Base-by-base conservation (phyloP, 306 rosid species). In the Vicia sativa region DNA sequence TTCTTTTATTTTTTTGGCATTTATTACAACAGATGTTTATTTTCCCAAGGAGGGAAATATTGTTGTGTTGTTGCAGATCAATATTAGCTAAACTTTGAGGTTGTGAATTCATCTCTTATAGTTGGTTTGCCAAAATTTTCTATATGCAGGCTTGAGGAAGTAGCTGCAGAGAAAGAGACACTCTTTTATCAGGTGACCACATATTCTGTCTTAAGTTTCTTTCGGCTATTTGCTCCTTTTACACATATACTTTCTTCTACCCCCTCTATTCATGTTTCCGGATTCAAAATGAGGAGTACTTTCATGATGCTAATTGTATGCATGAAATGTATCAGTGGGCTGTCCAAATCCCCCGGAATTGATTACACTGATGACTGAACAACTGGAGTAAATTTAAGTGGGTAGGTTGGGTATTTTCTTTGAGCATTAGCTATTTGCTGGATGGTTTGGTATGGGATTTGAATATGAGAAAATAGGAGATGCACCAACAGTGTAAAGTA, bases 111-210 rank as follows among this genome's bases (percentile, higher is more conserved):
- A 71, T n/a, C 18, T 23, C 69, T 67, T 39, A 26, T 43, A 31
- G 45, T 67, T 78, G 54, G 62, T 64, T 75, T 75, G 48, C 59
- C 16, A 60, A 31, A 52, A 55, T 2, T 69, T 65, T 74, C 71
- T 62, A n/a, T 41, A 34, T 82, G 84, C 55, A 92, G 98, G 98
- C 89, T 87, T 63, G 96, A 92, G 74, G 83, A 86, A 77, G 73
- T 79, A 9, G 74, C 82, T 70, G 79, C 77, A 63, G 95, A 89
- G 81, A 92, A 80, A 83, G 96, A 86, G 61, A 59, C 79, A n/a
- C 86, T 89, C 79, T 89, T 92, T 83, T 74, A 81, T 86, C 91
- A 86, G 98, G 98, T 92, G 68, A 58, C 15, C 6, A 35, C 62
- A 56, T 57, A 19, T 13, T 67, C 35, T 77, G 38, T 55, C 13